These are phyloP conservation scores for Artomyces pyxidatus DNA, from an alignment of 768 basidiomycete species.

Conservation along the genomic window DNA sequence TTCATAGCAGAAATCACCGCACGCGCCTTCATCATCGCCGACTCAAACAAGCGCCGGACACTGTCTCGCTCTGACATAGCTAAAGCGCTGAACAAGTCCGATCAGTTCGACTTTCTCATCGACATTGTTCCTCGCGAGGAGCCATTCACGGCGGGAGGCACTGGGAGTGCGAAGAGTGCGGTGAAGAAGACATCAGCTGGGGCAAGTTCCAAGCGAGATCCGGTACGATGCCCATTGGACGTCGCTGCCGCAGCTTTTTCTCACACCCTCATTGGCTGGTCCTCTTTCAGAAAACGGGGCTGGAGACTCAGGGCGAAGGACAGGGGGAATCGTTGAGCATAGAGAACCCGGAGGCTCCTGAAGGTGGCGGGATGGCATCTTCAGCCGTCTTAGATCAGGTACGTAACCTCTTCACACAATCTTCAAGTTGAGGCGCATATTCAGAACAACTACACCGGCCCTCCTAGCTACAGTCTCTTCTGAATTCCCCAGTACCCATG, in stretches of 20 bases:
- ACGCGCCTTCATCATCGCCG: constrained; percentile 90
- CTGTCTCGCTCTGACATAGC: constrained; percentile 90
- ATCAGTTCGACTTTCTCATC: constrained; percentile 97
- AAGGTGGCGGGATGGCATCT: background rate
- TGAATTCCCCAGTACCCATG: background rate
- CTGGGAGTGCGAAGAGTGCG: constrained; percentile 7
- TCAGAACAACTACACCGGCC: background rate
- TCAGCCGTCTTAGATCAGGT: background rate
- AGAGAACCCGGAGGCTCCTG: background rate
- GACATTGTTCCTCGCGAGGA: constrained; percentile 92
- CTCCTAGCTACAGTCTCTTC: background rate
- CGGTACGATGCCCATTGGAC: background rate
- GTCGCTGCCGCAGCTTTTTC: background rate
- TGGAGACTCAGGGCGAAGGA: background rate
- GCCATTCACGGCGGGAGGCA: constrained; percentile 18
- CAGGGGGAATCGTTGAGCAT: background rate
- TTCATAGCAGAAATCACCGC: constrained; percentile 97
- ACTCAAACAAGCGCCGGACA: constrained; percentile 94
- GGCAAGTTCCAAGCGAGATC: background rate
- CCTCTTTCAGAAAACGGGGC: background rate
- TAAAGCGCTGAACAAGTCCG: constrained; percentile 84
- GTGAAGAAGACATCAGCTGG: constrained; percentile 9
- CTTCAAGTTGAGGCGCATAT: background rate
- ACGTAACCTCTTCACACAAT: background rate
- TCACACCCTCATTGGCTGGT: background rate